Percentiles rank a stretch among this genome's conserved stretches.
Conservation (phyloP, 2,329 filamentous ascomycete species). For the Sporothrix curviconia region DNA sequence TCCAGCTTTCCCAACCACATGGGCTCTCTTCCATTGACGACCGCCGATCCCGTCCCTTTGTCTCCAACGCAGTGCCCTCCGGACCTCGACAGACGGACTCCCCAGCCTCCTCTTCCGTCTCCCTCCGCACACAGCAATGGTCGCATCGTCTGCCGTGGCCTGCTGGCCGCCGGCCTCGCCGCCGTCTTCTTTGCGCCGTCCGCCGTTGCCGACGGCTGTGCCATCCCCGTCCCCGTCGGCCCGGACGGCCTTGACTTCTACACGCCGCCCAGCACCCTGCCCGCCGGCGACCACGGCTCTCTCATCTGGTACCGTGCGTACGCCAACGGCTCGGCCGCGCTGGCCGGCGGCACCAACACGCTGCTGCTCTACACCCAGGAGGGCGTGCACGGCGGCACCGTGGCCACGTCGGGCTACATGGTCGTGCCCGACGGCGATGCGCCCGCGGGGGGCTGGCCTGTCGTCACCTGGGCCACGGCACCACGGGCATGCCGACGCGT, state of each 20-base stretch:
- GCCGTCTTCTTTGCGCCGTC: neutral
- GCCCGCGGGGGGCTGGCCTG: neutral
- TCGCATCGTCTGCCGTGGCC: neutral
- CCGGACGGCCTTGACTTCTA: neutral
- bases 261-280: neutral
- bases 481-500: constrained; percentile 3
- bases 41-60: no score
- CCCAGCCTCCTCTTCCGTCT: no score
- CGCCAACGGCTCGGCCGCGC: neutral
- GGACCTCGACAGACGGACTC: no score
- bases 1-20: no score
- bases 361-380: constrained; percentile 1
- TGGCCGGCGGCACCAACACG: neutral
- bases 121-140: no score
- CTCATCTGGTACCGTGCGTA: neutral
- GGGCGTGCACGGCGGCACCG: neutral
- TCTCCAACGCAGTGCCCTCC: no score
- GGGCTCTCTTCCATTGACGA: no score
- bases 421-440: neutral
- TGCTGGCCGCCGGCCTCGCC: neutral
- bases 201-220: neutral
- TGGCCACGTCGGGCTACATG: neutral
- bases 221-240: neutral
- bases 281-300: neutral
- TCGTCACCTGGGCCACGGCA: constrained; percentile 3